These are phyloP conservation scores for Gelatoporia subvermispora DNA, from an alignment of 768 basidiomycete genomes.

Conservation along the genomic window DNA sequence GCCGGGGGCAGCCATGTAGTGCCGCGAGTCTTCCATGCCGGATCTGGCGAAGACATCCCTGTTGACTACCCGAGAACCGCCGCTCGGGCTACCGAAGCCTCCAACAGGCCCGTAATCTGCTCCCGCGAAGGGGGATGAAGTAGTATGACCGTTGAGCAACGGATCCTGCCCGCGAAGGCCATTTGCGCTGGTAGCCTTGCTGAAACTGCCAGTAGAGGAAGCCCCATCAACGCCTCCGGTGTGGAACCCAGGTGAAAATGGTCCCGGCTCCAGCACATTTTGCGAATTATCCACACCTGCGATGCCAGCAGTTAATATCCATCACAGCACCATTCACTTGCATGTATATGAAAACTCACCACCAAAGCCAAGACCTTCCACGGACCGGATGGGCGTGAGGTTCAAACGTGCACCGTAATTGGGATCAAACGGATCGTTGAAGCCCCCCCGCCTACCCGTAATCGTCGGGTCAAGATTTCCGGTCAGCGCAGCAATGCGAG, in stretches of 20 bases:
- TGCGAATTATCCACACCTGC: background rate
- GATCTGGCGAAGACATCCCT: constrained; percentile 16
- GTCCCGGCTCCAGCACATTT: background rate
- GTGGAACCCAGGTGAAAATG: background rate
- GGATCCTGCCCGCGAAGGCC: background rate
- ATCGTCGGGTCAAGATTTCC: background rate
- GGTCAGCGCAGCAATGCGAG: constrained; percentile 8
- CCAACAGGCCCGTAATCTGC: constrained; percentile 12
- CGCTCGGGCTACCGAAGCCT: constrained; percentile 8
- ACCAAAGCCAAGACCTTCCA: constrained; percentile 37
- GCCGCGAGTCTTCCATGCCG: constrained; percentile 3
- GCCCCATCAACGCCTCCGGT: background rate
- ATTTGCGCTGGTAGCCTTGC: background rate
- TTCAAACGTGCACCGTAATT: constrained; percentile 22
- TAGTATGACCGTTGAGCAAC: constrained; percentile 7
- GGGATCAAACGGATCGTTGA: constrained; percentile 39
- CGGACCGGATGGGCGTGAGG: background rate
- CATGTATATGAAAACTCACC: constrained; percentile 11
- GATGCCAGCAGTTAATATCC: background rate
- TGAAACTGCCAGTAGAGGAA: background rate
- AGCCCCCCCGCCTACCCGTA: constrained; percentile 21
- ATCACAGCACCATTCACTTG: background rate
- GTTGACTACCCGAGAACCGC: constrained; percentile 12
- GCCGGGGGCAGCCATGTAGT: constrained; percentile 1
- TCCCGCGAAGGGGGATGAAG: constrained; percentile 5